Evolutionary conservation across 495 filamentous ascomycete genomes (phyloP), one percentile per base, ranked within the genome.

Genomic region (Extremus antarcticus): DNA sequence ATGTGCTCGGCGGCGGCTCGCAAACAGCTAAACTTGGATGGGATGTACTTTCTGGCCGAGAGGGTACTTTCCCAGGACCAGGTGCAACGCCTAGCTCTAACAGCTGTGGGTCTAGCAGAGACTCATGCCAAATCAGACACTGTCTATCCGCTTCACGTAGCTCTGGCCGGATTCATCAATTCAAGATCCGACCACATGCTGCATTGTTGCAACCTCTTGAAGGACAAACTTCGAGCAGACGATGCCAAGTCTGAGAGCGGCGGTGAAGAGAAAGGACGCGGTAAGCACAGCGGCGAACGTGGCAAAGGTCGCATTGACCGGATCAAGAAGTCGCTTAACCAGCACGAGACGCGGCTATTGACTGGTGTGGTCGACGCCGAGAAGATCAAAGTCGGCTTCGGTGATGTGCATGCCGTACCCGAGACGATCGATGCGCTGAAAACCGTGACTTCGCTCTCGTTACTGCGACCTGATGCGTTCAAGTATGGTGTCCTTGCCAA

Each of bases 401-500:
- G 78, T 13, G 85, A 94, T 64, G 83, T 98, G 38, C 84, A 87
- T 56, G 89, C 86, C 16, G 81, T 90, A 0, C 66, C 76, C 2
- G 86, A 88, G 49, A 96, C 88, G 11, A 86, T 94, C 25, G 88
- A 95, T 39, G 85, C 90, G 1, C 71, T 97, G 53, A 90, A 90
- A 68, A 90, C 86, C 3, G 74, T 97, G 32, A 98, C 94, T 2
- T 86, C 86, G 1, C 75, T 98, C 9, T 94, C 90, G 0, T 76
- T 98, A 0, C 75, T 86, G 23, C 84, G 94, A 0, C 92, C 92
- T 0, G 92, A 98, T 41, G 92, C 94, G 24, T 98, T 98, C 68
- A 83, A 83, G 16, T 98, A 98, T 65, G 92, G 92, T 69, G 90
- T 98, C 4, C 78, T 98, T 32, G 86, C 90, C 1, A 90, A 82